Conservation (phyloP, 441 rosid species). For the Manihot esculenta region DNA sequence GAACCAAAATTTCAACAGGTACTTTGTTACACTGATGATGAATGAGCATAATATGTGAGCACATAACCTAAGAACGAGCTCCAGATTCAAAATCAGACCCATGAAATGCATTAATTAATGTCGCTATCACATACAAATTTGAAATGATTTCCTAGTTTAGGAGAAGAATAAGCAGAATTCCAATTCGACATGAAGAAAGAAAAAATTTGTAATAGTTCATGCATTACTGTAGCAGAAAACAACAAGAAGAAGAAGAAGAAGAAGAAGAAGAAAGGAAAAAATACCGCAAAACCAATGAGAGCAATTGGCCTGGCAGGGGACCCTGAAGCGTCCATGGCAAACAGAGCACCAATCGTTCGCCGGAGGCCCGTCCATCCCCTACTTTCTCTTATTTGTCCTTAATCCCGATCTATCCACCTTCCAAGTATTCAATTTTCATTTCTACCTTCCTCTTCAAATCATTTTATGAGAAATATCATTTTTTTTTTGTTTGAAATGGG, state of each 20-base stretch:
- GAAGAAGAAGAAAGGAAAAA: neutral
- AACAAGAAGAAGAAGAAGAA: neutral
- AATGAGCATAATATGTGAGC: neutral
- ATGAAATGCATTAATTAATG: neutral
- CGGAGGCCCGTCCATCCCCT: slow-evolving; percentile 79
- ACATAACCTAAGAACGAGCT: neutral
- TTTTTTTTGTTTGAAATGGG: no score
- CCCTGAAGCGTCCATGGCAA: slow-evolving; percentile 64
- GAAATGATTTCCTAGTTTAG: neutral
- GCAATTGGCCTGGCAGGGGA: slow-evolving; percentile 92
- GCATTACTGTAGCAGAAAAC: neutral
- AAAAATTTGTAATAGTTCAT: neutral
- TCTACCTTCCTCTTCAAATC: no score
- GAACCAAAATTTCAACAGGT: no score
- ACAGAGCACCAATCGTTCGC: slow-evolving; percentile 65
- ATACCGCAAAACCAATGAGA: slow-evolving; percentile 97
- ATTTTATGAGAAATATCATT: no score
- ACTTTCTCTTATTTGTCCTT: slow-evolving; percentile 5
- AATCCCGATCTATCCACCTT: neutral
- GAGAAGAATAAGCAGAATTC: neutral
- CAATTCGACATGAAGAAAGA: neutral
- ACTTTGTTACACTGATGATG: neutral
- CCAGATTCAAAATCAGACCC: neutral
- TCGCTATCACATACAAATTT: neutral
- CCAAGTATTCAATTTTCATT: no score